Evolutionary conservation across 2,329 filamentous ascomycete genomes (phyloP), one percentile per base, ranked within the genome.

Genomic region (Berkeleyomyces rouxiae): DNA sequence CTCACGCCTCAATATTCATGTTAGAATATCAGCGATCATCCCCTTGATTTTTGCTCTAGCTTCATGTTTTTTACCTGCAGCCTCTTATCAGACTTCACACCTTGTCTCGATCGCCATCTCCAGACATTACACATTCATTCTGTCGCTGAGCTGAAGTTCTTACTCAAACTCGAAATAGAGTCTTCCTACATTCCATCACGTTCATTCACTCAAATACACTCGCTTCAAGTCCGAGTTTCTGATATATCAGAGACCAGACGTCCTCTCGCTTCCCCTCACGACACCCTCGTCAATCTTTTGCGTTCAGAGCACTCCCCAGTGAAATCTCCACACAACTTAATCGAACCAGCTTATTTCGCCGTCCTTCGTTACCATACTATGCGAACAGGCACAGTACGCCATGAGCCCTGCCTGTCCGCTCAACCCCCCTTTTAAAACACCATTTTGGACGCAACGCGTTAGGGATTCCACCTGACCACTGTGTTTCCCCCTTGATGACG

Each of bases 331-430:
- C 60, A 43, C 66, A 55, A 60, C 43, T 63, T 4, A 44, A 36
- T 44, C 57, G 42, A 58, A 31, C 42, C 57, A 23, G 36, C 42
- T 40, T 58, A 31, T 58, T 13, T 33, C 57, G 37, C 42, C 42
- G 37, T 44, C 57, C 36, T 42, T 53, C 23, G 49, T 53, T 53
- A 33, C 23, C 36, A 53, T 53, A 13, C 49, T 36, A 4, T 53
- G 11, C 13, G 49, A 33, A 53, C 36, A 53, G 49, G 49, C 49
- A 23, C 42, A 46, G 40, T 46, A n/a, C 58, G 58, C 60, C 63
- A 65, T 66, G 65, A 63, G 61, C 58, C 53, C 62, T 64, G 57
- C 62, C 63, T 61, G 44, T 65, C 58, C 31, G 23, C 16, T 36
- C 47, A n/a, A 39, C 55, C 16, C 46, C 5, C 46, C 16, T 16